Conservation (phyloP, 1,139 yeast species). For the Nakaseomyces bracarensis region DNA sequence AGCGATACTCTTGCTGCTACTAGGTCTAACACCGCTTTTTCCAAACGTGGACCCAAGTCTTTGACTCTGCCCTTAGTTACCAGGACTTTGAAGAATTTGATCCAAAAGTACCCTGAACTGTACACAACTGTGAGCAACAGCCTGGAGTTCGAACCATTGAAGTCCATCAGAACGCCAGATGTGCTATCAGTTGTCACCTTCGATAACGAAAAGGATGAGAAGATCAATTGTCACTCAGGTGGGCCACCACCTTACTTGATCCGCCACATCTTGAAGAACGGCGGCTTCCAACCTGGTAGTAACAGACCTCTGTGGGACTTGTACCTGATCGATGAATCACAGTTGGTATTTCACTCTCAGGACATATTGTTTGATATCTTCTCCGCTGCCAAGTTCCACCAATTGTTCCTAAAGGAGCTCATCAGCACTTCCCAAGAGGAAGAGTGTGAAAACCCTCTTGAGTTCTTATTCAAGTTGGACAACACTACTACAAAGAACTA, state of each 20-base stretch:
- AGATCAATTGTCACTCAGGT: conserved; percentile 24
- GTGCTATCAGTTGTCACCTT: conserved; percentile 23
- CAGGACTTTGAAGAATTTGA: conserved; percentile 19
- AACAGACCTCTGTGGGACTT: conserved; percentile 26
- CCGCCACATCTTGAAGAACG: conserved; percentile 25
- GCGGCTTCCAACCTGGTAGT: conserved; percentile 19
- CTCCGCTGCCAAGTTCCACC: conserved; percentile 28
- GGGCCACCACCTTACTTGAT: conserved; percentile 25
- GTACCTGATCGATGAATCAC: conserved; percentile 23
- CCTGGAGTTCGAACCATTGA: conserved; percentile 19
- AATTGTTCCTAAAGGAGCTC: conserved; percentile 11
- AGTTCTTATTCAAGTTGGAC: conserved; percentile 1
- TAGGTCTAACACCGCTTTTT: neutral
- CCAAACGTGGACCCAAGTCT: neutral
- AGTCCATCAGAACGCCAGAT: conserved; percentile 19
- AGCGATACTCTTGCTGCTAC: conserved; percentile 18
- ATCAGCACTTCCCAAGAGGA: conserved; percentile 2
- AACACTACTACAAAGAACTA: neutral
- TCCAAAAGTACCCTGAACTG: conserved; percentile 22
- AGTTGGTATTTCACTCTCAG: conserved; percentile 28
- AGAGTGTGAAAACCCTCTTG: neutral
- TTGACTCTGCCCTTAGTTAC: conserved; percentile 17
- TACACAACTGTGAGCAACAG: conserved; percentile 22
- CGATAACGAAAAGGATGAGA: conserved; percentile 22
- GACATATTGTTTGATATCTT: conserved; percentile 28